A percentile compares a stretch with the other conserved stretches of the same genome.
Evolutionary conservation across 805 yeast genomes (phyloP).

Genomic region (Vanderwaltozyma polyspora): DNA sequence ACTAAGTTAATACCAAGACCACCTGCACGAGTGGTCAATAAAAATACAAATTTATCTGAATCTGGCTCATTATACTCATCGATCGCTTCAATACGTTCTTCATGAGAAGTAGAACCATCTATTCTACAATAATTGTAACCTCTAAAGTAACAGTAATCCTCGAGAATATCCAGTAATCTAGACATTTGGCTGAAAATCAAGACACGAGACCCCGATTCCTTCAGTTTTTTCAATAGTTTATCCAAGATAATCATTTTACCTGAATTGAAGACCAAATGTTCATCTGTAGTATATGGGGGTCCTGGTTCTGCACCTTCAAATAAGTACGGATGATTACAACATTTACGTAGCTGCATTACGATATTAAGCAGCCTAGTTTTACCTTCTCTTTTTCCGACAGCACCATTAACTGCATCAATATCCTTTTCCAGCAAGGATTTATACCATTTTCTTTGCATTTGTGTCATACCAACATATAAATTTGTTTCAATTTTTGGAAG

Average conservation of each 20-base stretch:
- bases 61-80: conserved; percentile 82
- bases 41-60: conserved; percentile 71
- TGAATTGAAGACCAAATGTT: conserved; percentile 79
- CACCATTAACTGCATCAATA: conserved; percentile 93
- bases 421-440: conserved; percentile 80
- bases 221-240: conserved; percentile 61
- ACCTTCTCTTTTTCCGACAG: conserved; percentile 85
- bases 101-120: conserved; percentile 89
- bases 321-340: conserved; percentile 93
- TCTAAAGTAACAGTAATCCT: conserved; percentile 81
- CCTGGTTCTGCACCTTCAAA: conserved; percentile 99
- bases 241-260: conserved; percentile 88
- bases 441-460: conserved; percentile 92
- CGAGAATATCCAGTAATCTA: conserved; percentile 76
- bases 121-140: conserved; percentile 82
- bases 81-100: conserved; percentile 82
- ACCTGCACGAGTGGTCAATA: conserved; percentile 92
- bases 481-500: conserved; percentile 86
- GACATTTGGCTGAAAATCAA: conserved; percentile 91
- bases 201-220: conserved; percentile 75
- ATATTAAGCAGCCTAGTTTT: conserved; percentile 84
- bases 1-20: conserved; percentile 91
- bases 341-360: conserved; percentile 92
- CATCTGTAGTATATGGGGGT: conserved; percentile 93
- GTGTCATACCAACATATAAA: conserved; percentile 87